Conservation (phyloP, 495 filamentous ascomycete species). For the Podospora australis region DNA sequence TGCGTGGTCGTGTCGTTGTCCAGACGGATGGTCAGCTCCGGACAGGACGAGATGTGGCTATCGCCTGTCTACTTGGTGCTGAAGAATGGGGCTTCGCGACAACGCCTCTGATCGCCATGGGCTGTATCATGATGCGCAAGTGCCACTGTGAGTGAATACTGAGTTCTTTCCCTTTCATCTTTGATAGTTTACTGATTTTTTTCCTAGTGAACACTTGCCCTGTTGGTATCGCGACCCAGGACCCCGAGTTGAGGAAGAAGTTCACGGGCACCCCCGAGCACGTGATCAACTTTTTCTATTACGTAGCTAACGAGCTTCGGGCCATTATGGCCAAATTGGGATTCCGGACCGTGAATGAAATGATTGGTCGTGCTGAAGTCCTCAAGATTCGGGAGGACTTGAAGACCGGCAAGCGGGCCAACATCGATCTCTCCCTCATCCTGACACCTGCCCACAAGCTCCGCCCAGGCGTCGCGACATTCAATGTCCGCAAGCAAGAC, state of each 20-base stretch:
- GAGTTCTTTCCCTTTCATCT: background rate
- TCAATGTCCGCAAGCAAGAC: slow-evolving; percentile 98
- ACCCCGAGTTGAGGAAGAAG: slow-evolving; percentile 90
- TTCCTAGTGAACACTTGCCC: slow-evolving; percentile 75
- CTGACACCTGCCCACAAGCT: slow-evolving; percentile 95
- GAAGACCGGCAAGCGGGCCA: slow-evolving; percentile 80
- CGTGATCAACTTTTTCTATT: slow-evolving; percentile 99
- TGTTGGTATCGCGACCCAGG: slow-evolving; percentile 95
- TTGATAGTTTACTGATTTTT: slow-evolving; percentile 23
- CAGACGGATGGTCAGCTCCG: slow-evolving; percentile 96
- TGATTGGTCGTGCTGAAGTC: slow-evolving; percentile 90
- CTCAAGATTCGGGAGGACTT: slow-evolving; percentile 86
- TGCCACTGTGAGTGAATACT: slow-evolving; percentile 39
- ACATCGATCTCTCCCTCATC: slow-evolving; percentile 92
- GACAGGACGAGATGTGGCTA: slow-evolving; percentile 91
- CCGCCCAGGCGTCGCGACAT: slow-evolving; percentile 92
- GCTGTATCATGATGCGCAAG: slow-evolving; percentile 94
- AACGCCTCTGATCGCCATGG: slow-evolving; percentile 92
- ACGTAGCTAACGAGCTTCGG: slow-evolving; percentile 93
- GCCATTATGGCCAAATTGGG: slow-evolving; percentile 98
- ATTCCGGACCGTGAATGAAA: slow-evolving; percentile 94
- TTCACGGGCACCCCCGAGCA: slow-evolving; percentile 93
- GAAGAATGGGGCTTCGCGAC: slow-evolving; percentile 99
- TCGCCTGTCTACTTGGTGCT: slow-evolving; percentile 92
- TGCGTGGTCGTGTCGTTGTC: slow-evolving; percentile 92